A percentile compares a stretch with the other conserved stretches of the same genome.
These are phyloP conservation scores for Porpolomopsis calyptriformis DNA, from an alignment of 768 basidiomycete species.

Conservation along the genomic window DNA sequence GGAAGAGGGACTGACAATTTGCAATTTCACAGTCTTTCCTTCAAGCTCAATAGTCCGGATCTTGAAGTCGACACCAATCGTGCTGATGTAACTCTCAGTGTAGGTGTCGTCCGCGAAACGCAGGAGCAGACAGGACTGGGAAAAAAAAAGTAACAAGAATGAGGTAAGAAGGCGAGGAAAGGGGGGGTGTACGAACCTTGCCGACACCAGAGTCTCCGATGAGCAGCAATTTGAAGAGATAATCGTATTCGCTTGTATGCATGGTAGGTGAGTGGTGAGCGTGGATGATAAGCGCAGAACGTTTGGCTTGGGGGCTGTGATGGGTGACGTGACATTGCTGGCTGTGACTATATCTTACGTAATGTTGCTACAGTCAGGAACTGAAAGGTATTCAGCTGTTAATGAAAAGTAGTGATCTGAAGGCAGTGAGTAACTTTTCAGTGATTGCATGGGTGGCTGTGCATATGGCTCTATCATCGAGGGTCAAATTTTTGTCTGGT, in stretches of 20 bases:
- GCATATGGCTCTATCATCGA: too few relatives aligned
- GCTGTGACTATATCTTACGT: too few relatives aligned
- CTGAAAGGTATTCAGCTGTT: too few relatives aligned
- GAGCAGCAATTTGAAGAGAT: constrained; percentile 91
- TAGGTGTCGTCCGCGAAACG: constrained; percentile 96
- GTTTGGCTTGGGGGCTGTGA: too few relatives aligned
- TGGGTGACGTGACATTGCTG: too few relatives aligned
- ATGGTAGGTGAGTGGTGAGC: constrained; percentile 35
- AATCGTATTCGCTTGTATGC: constrained; percentile 93
- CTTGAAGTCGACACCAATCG: constrained; percentile 98
- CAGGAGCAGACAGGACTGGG: constrained; percentile 79
- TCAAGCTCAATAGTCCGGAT: constrained; percentile 98
- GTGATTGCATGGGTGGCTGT: too few relatives aligned
- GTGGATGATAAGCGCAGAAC: too few relatives aligned
- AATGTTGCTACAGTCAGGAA: too few relatives aligned
- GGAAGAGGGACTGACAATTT: constrained; percentile 65
- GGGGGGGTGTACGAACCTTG: constrained; percentile 42
- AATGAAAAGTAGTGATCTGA: too few relatives aligned
- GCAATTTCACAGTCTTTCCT: constrained; percentile 96
- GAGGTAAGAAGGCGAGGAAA: constrained; percentile 14
- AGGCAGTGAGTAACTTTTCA: too few relatives aligned
- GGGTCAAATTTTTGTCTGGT: too few relatives aligned
- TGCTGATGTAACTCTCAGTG: constrained; percentile 95
- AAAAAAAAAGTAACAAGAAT: constrained; percentile 17
- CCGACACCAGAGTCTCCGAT: constrained; percentile 95